These are phyloP conservation scores for Aspergillus incahuasiensis DNA, from an alignment of 495 filamentous ascomycete genomes.

Conservation along the genomic window DNA sequence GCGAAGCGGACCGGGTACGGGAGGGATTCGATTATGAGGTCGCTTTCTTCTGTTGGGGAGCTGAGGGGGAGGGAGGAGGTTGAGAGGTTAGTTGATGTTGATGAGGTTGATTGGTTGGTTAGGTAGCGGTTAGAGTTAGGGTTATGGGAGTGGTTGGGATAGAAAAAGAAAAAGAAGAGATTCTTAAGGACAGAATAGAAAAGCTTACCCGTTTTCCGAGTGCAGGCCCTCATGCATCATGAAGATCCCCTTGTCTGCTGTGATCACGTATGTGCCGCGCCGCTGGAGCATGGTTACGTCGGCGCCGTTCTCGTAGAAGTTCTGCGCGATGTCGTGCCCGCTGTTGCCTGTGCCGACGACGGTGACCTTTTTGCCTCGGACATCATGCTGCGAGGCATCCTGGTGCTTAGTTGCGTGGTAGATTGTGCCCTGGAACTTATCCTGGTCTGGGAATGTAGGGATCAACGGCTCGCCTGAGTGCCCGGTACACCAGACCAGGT, in stretches of 20 bases:
- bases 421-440: conserved; percentile 42
- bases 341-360: conserved; percentile 81
- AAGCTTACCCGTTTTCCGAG: conserved; percentile 49
- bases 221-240: conserved; percentile 56
- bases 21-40: conserved; percentile 51
- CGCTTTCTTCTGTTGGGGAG: conserved; percentile 55
- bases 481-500: conserved; percentile 48
- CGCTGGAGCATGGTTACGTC: conserved; percentile 78
- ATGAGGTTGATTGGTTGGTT: not conserved
- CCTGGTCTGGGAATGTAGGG: conserved; percentile 42
- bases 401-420: conserved; percentile 43
- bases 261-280: conserved; percentile 68
- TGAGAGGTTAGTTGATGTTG: not conserved
- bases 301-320: conserved; percentile 70
- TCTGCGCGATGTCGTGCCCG: conserved; percentile 79
- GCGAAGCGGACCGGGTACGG: conserved; percentile 58
- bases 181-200: too few species aligned
- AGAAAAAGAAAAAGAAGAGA: too few species aligned
- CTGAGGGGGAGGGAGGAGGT: too few species aligned
- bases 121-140: too few species aligned
- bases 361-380: conserved; percentile 62
- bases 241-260: conserved; percentile 52
- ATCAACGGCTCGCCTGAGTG: conserved; percentile 47
- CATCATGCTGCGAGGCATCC: conserved; percentile 32
- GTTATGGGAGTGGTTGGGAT: too few species aligned